Evolutionary conservation across 2,329 filamentous ascomycete species (phyloP), one percentile per base, ranked within the genome.

Genomic region (Plectosphaerella plurivora): DNA sequence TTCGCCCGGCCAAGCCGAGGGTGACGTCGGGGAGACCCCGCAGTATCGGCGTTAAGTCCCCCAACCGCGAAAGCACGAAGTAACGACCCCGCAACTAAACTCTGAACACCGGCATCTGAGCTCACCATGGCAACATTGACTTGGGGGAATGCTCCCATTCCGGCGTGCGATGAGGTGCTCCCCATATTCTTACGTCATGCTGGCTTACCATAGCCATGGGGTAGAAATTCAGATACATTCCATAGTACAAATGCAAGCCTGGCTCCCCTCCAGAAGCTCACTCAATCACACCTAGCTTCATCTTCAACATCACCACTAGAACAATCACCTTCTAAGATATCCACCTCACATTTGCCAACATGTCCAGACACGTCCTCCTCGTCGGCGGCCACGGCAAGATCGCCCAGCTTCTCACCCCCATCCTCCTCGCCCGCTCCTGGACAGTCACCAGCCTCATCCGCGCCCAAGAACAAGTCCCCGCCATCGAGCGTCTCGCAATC

Each of bases 301-400:
- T 22, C 22, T 22, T 22, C 22, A 22, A 22, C 22, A 22, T 22
- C 22, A 22, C 22, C 22, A 22, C 22, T 5, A 3, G 22, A 22
- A 22, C 22, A 22, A n/a, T n/a, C 25, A 28, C 5, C 25, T 5
- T 28, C 25, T 10, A 28, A 28, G 25, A 28, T 10, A 28, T 10
- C 25, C 5, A 28, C 25, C 10, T 28, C 25, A n/a, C n/a, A n/a
- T n/a, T n/a, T 28, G 5, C 47, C 47, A 61, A 49, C 56, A 62
- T 66, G 57, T 59, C 59, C 57, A 73, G 68, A 28, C 75, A 82
- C 64, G 82, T 92, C 54, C 83, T 92, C 55, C 71, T 94, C 59
- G 81, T 94, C 57, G 89, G 89, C 63, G 90, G 89, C 62, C 89
- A 92, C 73, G 90, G 90, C 72, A 90, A 91, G 66, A 71, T 94